phyloP scores from a whole-genome alignment of 2,329 filamentous ascomycete genomes.

The Xylariaceae sp. region DNA sequence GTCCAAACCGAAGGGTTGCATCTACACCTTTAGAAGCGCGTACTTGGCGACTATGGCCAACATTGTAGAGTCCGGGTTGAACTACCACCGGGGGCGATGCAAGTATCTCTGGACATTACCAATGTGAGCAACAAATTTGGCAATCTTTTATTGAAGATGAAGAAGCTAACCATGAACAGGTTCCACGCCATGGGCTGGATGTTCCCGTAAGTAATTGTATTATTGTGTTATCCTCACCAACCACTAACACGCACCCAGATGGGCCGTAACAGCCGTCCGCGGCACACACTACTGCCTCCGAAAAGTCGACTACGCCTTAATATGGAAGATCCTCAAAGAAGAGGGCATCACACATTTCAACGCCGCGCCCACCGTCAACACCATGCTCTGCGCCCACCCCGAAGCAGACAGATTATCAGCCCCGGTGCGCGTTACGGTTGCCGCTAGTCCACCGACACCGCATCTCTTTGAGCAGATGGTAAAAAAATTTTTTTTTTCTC shows the following conservation, averaged over 20 bases:
- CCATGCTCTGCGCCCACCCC: slow-evolving; percentile 73
- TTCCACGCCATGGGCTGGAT: slow-evolving; percentile 74
- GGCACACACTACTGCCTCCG: slow-evolving; percentile 93
- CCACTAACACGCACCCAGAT: slow-evolving; percentile 35
- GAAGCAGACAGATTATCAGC: slow-evolving; percentile 66
- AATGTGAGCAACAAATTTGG: slow-evolving; percentile 57
- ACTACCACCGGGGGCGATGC: slow-evolving; percentile 62
- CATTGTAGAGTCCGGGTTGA: slow-evolving; percentile 82
- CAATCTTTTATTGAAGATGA: not conserved
- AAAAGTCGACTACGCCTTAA: slow-evolving; percentile 90
- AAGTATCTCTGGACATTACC: slow-evolving; percentile 89
- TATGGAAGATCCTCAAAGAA: slow-evolving; percentile 83
- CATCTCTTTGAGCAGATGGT: slow-evolving; percentile 94
- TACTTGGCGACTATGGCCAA: slow-evolving; percentile 85
- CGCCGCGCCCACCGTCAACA: slow-evolving; percentile 94
- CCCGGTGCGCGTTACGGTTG: slow-evolving; percentile 82
- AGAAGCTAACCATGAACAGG: slow-evolving; percentile 30
- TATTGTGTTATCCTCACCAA: no score
- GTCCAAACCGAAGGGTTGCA: slow-evolving; percentile 83
- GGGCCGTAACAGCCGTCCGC: slow-evolving; percentile 85
- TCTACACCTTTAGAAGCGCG: slow-evolving; percentile 81
- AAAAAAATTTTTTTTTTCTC: slow-evolving; percentile 6
- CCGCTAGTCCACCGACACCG: slow-evolving; percentile 82
- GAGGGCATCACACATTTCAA: slow-evolving; percentile 93
- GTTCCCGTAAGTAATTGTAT: slow-evolving; percentile 51